Evolutionary conservation across 2,329 filamentous ascomycete genomes (phyloP), one percentile per base, ranked within the genome.

Genomic region (Didymella pinodella): DNA sequence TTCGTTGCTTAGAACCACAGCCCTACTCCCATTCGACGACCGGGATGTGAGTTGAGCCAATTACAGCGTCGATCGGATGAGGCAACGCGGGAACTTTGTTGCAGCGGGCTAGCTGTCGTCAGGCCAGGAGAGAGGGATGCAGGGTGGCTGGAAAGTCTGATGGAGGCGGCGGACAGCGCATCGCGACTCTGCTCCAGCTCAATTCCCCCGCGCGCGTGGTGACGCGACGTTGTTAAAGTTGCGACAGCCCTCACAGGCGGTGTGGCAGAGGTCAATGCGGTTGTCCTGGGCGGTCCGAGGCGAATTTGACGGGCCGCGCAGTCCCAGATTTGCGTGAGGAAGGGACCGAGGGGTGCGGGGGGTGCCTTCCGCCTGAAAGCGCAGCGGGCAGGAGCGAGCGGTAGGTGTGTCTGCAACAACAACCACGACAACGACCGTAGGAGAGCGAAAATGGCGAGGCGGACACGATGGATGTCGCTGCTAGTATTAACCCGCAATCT

Each of bases 241-340:
- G 51, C 47, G 50, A 59, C 56, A 74, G 66, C 72, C 68, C 57
- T 66, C 65, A 67, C 70, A 75, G 75, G 75, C 75, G 75, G 75
- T 77, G 75, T 73, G 66, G 62, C 63, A 32, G 65, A 65, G 73
- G 75, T 75, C 73, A 75, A 69, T 76, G 75, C 75, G 69, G 70
- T 64, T 70, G 65, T 72, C 69, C 66, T 67, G 61, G 59, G 49
- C 65, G 58, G 65, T 53, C 64, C 71, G 69, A 70, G 68, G 70
- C 65, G 65, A 65, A 65, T 54, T 62, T 26, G 25, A 44, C 41
- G 54, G 65, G 66, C 63, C 62, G 64, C 64, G 60, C 64, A 65
- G 49, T 63, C 61, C 60, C 43, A 67, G 59, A 51, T 64, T 65
- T 61, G 62, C 61, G 50, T 58, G 65, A 57, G 63, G 55, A 62